phyloP scores from a whole-genome alignment of 768 basidiomycete genomes.

The Pisolithus orientalis region DNA sequence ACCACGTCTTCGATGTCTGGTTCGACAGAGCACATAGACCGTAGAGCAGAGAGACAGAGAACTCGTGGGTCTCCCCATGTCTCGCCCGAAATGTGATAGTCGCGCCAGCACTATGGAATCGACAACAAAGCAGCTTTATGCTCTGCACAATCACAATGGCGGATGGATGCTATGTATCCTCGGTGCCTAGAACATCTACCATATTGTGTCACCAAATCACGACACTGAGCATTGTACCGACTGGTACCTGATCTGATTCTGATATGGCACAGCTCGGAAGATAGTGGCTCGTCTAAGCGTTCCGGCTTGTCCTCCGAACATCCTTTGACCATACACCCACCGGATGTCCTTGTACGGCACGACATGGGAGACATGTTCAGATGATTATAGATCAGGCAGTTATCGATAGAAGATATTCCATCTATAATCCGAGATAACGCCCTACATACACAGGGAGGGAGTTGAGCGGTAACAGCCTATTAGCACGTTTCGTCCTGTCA shows the following conservation, averaged over 20 bases:
- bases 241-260: not conserved
- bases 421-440: slow-evolving; percentile 2
- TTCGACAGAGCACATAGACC: too few relatives aligned
- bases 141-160: not conserved
- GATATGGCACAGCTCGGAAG: not conserved
- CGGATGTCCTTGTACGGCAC: not conserved
- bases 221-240: not conserved
- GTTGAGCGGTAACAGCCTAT: not conserved
- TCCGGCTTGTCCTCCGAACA: not conserved
- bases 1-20: too few relatives aligned
- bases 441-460: not conserved
- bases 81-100: not conserved
- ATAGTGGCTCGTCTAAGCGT: not conserved
- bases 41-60: too few relatives aligned
- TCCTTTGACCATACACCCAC: not conserved
- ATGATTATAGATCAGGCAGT: not conserved
- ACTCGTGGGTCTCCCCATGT: too few relatives aligned
- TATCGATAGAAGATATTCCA: slow-evolving; percentile 1
- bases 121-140: not conserved
- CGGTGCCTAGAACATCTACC: not conserved
- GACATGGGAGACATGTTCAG: not conserved
- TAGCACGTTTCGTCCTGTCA: not conserved
- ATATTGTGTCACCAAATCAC: not conserved
- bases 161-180: not conserved
- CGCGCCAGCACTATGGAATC: not conserved